Evolutionary conservation across 768 basidiomycete species (phyloP).

Genomic region (Psilocybe azurescens): DNA sequence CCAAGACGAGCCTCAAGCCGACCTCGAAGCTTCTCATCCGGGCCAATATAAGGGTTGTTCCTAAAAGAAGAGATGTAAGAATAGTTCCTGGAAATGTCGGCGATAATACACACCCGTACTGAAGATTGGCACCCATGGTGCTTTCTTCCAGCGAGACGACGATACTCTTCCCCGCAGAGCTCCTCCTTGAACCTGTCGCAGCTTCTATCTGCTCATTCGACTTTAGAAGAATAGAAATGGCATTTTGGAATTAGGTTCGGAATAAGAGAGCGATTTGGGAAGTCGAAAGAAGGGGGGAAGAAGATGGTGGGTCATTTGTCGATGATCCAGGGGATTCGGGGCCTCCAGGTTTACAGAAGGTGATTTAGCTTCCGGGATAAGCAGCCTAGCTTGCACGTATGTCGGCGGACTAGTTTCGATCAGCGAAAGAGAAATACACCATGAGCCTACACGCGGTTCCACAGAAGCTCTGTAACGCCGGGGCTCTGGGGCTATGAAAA

Average conservation of each 20-base stretch:
- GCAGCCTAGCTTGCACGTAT: slow-evolving; percentile 56
- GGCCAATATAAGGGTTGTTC: slow-evolving; percentile 50
- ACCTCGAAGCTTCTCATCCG: slow-evolving; percentile 48
- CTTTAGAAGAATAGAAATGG: slow-evolving; percentile 43
- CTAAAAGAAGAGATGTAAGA: slow-evolving; percentile 25
- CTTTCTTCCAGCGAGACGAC: slow-evolving; percentile 46
- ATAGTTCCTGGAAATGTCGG: not conserved
- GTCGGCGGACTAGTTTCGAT: slow-evolving; percentile 64
- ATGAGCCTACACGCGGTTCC: slow-evolving; percentile 39
- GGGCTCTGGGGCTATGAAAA: slow-evolving; percentile 36
- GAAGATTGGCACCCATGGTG: slow-evolving; percentile 47
- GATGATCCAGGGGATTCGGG: slow-evolving; percentile 4
- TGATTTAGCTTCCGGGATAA: slow-evolving; percentile 26
- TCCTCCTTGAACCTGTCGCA: slow-evolving; percentile 14
- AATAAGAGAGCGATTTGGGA: not conserved
- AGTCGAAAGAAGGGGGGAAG: slow-evolving; percentile 9
- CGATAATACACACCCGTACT: slow-evolving; percentile 52
- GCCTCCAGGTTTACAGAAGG: not conserved
- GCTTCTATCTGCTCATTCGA: slow-evolving; percentile 38
- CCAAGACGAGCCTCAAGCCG: slow-evolving; percentile 51
- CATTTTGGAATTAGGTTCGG: slow-evolving; percentile 31
- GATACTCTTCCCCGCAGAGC: slow-evolving; percentile 30
- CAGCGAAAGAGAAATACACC: slow-evolving; percentile 57
- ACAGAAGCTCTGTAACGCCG: not conserved
- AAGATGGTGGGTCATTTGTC: slow-evolving; percentile 14